Evolutionary conservation across 2,329 filamentous ascomycete genomes (phyloP).

Genomic region (Colletotrichum sp.): DNA sequence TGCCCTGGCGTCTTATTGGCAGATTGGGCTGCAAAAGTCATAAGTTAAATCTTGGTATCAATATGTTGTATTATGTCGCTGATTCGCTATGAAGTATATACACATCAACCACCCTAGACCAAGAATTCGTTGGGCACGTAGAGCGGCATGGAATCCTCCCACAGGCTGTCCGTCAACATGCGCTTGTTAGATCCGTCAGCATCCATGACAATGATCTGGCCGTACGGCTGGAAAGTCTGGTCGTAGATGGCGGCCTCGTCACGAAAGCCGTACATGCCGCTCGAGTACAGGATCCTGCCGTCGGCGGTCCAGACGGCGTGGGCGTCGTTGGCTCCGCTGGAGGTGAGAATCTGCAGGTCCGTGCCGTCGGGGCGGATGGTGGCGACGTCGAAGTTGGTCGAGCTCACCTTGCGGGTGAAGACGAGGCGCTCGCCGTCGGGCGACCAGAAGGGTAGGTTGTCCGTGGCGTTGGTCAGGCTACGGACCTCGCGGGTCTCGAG

Average conservation of each 20-base stretch:
- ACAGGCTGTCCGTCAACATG: constrained; percentile 25
- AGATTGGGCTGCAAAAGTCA: not conserved
- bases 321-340: constrained; percentile 2
- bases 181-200: constrained; percentile 6
- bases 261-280: constrained; percentile 11
- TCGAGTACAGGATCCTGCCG: not conserved
- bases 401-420: constrained; percentile 4
- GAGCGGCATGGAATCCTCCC: constrained; percentile 20
- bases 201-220: constrained; percentile 7
- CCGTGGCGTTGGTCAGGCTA: not conserved
- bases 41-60: not conserved
- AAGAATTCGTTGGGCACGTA: constrained; percentile 8
- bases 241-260: constrained; percentile 12
- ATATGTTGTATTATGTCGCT: not conserved
- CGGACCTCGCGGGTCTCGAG: not conserved
- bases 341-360: not conserved
- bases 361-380: constrained; percentile 3
- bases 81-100: not conserved
- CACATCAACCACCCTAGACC: not conserved
- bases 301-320: constrained; percentile 10
- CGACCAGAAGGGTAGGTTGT: constrained; percentile 8
- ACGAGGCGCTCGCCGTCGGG: constrained; percentile 7
- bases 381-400: constrained; percentile 8
- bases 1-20: not conserved
- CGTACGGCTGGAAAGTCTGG: constrained; percentile 8